Conservation (phyloP, 306 rosid species). For the Cicer cuneatum region DNA sequence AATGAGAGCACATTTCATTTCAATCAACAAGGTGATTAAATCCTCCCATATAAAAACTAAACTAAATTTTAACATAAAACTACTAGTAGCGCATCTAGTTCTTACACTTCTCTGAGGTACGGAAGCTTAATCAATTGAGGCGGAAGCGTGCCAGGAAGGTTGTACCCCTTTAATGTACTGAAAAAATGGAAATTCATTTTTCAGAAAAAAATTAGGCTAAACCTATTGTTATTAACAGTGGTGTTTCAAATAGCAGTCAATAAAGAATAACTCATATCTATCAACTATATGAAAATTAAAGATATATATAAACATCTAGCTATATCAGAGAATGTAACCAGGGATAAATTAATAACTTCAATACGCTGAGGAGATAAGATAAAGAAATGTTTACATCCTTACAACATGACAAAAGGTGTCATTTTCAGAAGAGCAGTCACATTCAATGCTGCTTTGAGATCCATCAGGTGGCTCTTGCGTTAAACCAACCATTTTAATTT, state of each 20-base stretch:
- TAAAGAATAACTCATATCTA: slow-evolving; percentile 7
- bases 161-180: slow-evolving; percentile 62
- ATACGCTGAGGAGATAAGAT: slow-evolving; percentile 42
- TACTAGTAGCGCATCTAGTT: slow-evolving; percentile 42
- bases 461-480: slow-evolving; percentile 51
- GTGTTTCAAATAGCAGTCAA: slow-evolving; percentile 23
- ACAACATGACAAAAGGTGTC: slow-evolving; percentile 65
- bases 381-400: slow-evolving; percentile 64
- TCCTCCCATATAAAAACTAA: slow-evolving; percentile 8
- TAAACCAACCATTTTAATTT: slow-evolving; percentile 62
- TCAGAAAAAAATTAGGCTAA: neutral
- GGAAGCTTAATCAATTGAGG: slow-evolving; percentile 83
- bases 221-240: neutral
- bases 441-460: slow-evolving; percentile 49
- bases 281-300: neutral
- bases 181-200: slow-evolving; percentile 33
- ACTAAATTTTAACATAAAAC: slow-evolving; percentile 18
- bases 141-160: slow-evolving; percentile 83
- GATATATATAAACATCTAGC: slow-evolving; percentile 22
- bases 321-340: slow-evolving; percentile 29
- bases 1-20: slow-evolving; percentile 26
- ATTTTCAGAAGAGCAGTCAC: slow-evolving; percentile 60
- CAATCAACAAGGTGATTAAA: slow-evolving; percentile 19
- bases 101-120: slow-evolving; percentile 71
- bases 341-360: slow-evolving; percentile 22